Evolutionary conservation across 202 grass and related monocot genomes (phyloP), one percentile per base, ranked within the genome.

Genomic region (Elaeis oleifera): DNA sequence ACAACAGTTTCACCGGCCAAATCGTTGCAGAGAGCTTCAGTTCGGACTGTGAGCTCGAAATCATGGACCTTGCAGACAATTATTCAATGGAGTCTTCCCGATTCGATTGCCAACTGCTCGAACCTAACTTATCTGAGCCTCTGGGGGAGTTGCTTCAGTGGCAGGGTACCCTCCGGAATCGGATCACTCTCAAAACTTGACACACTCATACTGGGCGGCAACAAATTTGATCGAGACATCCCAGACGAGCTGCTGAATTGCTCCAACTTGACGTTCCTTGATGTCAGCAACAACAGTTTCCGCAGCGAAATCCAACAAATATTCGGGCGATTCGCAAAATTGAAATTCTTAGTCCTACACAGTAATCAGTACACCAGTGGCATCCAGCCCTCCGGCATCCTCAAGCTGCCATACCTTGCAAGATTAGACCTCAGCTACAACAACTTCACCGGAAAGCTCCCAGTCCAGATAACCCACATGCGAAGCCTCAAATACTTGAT

Each of bases 391-490:
- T 97, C 92, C 20, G 84, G 88, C 17, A 79, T 97, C 23, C 84
- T 97, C 63, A 70, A 23, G 57, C 73, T 91, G 15, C 73, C 84
- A 4, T 6, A 58, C 60, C 71, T 97, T 0, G 23, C 63, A 5
- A 78, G 79, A 61, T 74, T 97, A 49, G 92, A 97, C 60, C 80
- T 97, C 67, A 91, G 88, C 71, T 79, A 16, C 68, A 97, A 97
- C 66, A 7, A 54, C 4, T 89, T 97, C 54, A 61, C 65, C 19
- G 87, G 92, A 1, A 39, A 65, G 11, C 67, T 97, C 20, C 84
- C 92, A 18, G 9, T 36, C 0, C 48, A 74, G 18, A 78, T 91
- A 26, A 67, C 88, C 2, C 55, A 63, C 24, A 86, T 91, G 92
- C 78, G 65, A 76, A 81, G 44, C 13, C 71, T 97, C 56, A 86